Evolutionary conservation across 495 filamentous ascomycete species (phyloP).

Genomic region (Lasiosphaeria hispida): DNA sequence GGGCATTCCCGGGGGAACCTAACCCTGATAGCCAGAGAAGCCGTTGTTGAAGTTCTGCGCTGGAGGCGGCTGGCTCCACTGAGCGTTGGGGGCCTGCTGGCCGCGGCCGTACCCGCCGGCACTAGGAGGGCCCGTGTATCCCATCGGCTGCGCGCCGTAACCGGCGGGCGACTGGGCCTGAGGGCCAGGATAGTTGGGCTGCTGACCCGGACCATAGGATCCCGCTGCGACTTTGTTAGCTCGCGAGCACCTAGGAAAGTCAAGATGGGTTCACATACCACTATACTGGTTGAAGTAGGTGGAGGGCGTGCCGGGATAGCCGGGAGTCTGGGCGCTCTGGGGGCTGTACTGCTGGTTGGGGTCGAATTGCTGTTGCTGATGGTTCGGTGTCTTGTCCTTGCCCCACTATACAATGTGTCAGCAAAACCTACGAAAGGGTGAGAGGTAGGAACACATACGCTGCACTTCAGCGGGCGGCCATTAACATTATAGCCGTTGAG

Average conservation of each 20-base stretch:
- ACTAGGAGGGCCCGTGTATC: slow-evolving; percentile 61
- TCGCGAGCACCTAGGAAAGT: slow-evolving; percentile 21
- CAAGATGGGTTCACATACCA: slow-evolving; percentile 55
- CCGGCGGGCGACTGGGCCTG: slow-evolving; percentile 59
- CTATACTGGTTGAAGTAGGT: slow-evolving; percentile 95
- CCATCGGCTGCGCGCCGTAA: slow-evolving; percentile 62
- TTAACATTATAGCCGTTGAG: slow-evolving; percentile 97
- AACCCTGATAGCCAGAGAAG: slow-evolving; percentile 60
- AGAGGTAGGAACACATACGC: slow-evolving; percentile 50
- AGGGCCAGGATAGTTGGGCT: slow-evolving; percentile 49
- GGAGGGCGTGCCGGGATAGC: slow-evolving; percentile 68
- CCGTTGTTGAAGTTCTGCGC: slow-evolving; percentile 58
- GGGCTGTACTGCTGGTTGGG: slow-evolving; percentile 77
- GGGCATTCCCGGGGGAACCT: slow-evolving; percentile 16
- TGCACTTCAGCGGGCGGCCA: slow-evolving; percentile 96
- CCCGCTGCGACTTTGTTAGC: slow-evolving; percentile 27
- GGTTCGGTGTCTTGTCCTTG: slow-evolving; percentile 92
- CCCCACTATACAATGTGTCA: slow-evolving; percentile 72
- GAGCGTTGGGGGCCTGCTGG: slow-evolving; percentile 68
- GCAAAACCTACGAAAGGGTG: slow-evolving; percentile 8
- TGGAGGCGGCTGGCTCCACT: slow-evolving; percentile 66
- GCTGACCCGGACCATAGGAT: slow-evolving; percentile 52
- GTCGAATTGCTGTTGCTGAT: slow-evolving; percentile 67
- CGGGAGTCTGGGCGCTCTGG: slow-evolving; percentile 53
- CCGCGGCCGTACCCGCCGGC: slow-evolving; percentile 82